Evolutionary conservation across 352 stramenopile genomes (phyloP), one percentile per base, ranked within the genome.

Genomic region (Globisporangium carolinianum): DNA sequence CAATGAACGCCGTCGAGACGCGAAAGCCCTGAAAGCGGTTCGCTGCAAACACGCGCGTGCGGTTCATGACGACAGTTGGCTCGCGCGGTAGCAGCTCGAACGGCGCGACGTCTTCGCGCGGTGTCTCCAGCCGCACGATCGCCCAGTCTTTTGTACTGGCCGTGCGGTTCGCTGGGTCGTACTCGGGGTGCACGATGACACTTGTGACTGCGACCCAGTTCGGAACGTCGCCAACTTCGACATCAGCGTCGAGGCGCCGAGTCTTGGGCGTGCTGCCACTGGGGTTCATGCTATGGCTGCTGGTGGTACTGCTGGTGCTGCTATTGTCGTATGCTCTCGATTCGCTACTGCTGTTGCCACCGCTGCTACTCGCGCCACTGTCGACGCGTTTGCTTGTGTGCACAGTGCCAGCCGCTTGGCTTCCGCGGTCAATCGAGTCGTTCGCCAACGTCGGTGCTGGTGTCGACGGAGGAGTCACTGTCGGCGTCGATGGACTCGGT

Each of bases 61-160:
- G 43, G 63, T 66, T 71, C 24, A 32, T 32, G 1, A 53, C n/a
- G 5, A 24, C 11, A 0, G 51, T 6, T 1, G 24, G 32, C 2
- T 47, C 61, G 42, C 65, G 50, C 6, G 62, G 53, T 39, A 75
- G 58, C 8, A 72, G 58, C 18, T 60, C 50, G 47, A 72, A 72
- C 6, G 64, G 64, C 41, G 56, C 42, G 8, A 61, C 46, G 18
- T 49, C 24, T 8, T 62, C 48, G 14, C 62, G 58, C 0, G 57
- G 45, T 4, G 35, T 35, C 9, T 56, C 38, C 0, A 75, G 53
- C 5, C 57, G 51, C 6, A 75, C 52, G 36, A 75, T 61, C 24
- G 65, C 68, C 36, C 72, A 47, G 51, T 75, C 62, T 24, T 53
- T 61, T 3, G 58, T 48, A 7, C 55, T 17, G 4, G 51, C 48